Evolutionary conservation across 2,329 filamentous ascomycete genomes (phyloP).

Genomic region (Botrytis fragariae): DNA sequence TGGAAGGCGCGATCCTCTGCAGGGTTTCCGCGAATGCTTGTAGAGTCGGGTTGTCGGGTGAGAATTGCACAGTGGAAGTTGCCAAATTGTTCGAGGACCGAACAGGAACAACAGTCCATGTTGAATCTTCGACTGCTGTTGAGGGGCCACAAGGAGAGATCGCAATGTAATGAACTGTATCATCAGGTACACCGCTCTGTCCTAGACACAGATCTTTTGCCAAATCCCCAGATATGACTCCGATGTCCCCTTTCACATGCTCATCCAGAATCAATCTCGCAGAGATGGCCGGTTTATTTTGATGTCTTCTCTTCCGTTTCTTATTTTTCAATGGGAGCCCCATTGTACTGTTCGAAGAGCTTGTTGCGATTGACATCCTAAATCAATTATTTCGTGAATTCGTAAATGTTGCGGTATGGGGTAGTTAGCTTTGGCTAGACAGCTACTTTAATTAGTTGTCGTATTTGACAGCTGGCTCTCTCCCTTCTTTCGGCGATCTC

Average conservation of each 20-base stretch:
- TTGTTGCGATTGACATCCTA: constrained; percentile 13
- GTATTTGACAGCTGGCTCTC: constrained; percentile 1
- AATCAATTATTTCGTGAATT: not conserved
- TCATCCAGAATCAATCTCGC: constrained; percentile 83
- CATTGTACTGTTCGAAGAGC: not conserved
- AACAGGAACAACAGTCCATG: constrained; percentile 85
- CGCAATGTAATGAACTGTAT: constrained; percentile 60
- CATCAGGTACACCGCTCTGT: constrained; percentile 46
- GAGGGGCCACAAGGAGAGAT: constrained; percentile 71
- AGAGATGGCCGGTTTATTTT: constrained; percentile 72
- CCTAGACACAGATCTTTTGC: constrained; percentile 74
- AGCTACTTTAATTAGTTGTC: not conserved
- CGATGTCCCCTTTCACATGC: constrained; percentile 79
- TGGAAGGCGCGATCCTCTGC: constrained; percentile 72
- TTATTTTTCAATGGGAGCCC: constrained; percentile 22
- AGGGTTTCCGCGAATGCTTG: constrained; percentile 76
- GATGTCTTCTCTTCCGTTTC: constrained; percentile 52
- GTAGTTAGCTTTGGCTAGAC: not conserved
- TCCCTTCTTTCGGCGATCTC: not conserved
- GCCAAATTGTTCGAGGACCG: constrained; percentile 61
- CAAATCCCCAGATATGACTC: constrained; percentile 82
- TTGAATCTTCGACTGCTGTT: constrained; percentile 55
- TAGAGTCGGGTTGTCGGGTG: constrained; percentile 67
- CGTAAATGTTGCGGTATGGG: constrained; percentile 1
- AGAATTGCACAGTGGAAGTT: constrained; percentile 76